A percentile compares a stretch with the other conserved stretches of the same genome.
These are phyloP conservation scores for Talaromyces sp. DNA, from an alignment of 2,329 filamentous ascomycete genomes.

Conservation along the genomic window DNA sequence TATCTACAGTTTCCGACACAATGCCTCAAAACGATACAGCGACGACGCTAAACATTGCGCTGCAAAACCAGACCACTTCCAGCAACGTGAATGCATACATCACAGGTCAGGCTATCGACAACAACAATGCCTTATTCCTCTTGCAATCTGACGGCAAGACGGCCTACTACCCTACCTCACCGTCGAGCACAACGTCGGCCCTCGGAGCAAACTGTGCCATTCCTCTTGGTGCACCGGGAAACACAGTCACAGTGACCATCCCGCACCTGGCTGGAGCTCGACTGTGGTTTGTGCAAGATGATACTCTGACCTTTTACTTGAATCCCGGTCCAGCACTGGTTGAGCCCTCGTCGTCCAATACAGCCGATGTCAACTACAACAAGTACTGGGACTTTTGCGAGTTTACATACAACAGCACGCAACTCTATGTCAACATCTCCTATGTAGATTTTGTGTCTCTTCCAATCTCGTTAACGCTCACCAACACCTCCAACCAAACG, in stretches of 20 bases:
- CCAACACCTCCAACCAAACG: conserved; percentile 39
- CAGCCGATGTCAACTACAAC: conserved; percentile 59
- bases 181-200: conserved; percentile 47
- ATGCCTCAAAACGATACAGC: conserved; percentile 12
- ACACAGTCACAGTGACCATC: conserved; percentile 59
- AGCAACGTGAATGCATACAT: conserved; percentile 65
- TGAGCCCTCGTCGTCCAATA: conserved; percentile 69
- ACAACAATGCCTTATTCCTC: conserved; percentile 58
- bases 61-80: conserved; percentile 64
- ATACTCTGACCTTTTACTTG: conserved; percentile 62
- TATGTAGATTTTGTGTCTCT: conserved; percentile 72
- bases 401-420: conserved; percentile 60
- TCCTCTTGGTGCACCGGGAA: conserved; percentile 58
- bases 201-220: conserved; percentile 62
- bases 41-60: conserved; percentile 53
- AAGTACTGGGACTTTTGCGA: conserved; percentile 66
- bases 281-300: conserved; percentile 66
- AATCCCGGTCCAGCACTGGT: conserved; percentile 71
- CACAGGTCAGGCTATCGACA: conserved; percentile 62
- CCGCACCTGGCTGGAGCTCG: conserved; percentile 68
- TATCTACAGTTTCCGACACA: neutral
- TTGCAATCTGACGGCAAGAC: conserved; percentile 64
- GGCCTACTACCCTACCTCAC: conserved; percentile 62
- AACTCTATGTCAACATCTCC: conserved; percentile 66
- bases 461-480: conserved; percentile 57